These are phyloP conservation scores for Cyphellophora europaea DNA, from an alignment of 2,329 filamentous ascomycete species.

Conservation along the genomic window DNA sequence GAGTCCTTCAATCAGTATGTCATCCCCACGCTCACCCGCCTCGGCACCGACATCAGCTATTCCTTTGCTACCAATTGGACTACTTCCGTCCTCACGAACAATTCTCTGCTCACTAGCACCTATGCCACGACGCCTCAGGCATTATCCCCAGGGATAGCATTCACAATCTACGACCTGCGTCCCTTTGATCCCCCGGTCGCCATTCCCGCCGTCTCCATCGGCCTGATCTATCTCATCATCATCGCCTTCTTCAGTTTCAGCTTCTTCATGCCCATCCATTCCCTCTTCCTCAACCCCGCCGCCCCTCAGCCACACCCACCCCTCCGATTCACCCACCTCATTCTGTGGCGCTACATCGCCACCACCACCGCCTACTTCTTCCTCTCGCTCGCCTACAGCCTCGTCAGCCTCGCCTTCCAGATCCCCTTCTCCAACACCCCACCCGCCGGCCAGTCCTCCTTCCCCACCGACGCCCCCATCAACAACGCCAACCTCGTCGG, in stretches of 20 bases:
- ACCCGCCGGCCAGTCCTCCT: constrained; percentile 23
- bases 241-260: constrained; percentile 57
- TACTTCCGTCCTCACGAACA: constrained; percentile 21
- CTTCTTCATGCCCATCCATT: constrained; percentile 56
- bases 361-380: constrained; percentile 51
- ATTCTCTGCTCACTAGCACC: constrained; percentile 28
- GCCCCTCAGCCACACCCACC: constrained; percentile 44
- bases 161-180: constrained; percentile 47
- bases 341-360: constrained; percentile 49
- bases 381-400: constrained; percentile 52
- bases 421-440: constrained; percentile 47
- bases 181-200: constrained; percentile 48
- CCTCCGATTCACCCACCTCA: constrained; percentile 48
- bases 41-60: constrained; percentile 38
- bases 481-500: constrained; percentile 47
- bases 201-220: constrained; percentile 52
- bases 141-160: constrained; percentile 47
- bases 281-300: constrained; percentile 40
- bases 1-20: constrained; percentile 46
- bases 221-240: constrained; percentile 59
- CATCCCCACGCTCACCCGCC: constrained; percentile 37
- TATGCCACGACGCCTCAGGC: constrained; percentile 42
- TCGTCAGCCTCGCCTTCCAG: constrained; percentile 55
- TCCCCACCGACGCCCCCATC: not conserved
- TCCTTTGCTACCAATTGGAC: constrained; percentile 39